Base-by-base conservation (phyloP, 768 basidiomycete species). In the Sarcomyxa edulis region DNA sequence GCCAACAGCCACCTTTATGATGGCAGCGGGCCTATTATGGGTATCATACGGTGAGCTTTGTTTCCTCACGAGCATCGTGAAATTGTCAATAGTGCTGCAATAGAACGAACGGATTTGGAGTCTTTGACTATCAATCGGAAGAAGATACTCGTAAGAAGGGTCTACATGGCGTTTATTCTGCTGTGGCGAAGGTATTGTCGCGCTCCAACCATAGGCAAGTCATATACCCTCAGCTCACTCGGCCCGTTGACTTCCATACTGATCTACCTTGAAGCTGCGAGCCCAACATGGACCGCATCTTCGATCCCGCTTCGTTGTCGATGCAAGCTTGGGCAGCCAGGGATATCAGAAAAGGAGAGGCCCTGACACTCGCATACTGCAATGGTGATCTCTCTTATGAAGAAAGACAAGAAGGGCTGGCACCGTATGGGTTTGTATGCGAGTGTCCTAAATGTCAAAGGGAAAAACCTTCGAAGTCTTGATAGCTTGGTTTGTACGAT, bases 401-500 rank as follows among this genome's bases (percentile, higher is more conserved):
- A 20, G 32, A 44, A 21, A 57, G 66, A 11, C 49, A 60, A 33
- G 38, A 30, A 12, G 41, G 34, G 1, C 54, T 65, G 11, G 39
- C 40, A 6, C 51, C 52, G 0, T 65, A 65, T 43, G 55, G 49
- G 1, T 49, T 69, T 43, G 35, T 35, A 9, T 69, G 66, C 47
- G 39, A 48, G n/a, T 69, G 65, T n/a, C n/a, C n/a, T n/a, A n/a
- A n/a, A n/a, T n/a, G n/a, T n/a, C n/a, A n/a, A n/a, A n/a, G n/a
- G n/a, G n/a, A n/a, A n/a, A n/a, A n/a, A n/a, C n/a, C n/a, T n/a
- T n/a, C n/a, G n/a, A n/a, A n/a, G n/a, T n/a, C n/a, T n/a, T n/a
- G n/a, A n/a, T n/a, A n/a, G n/a, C n/a, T n/a, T n/a, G n/a, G n/a
- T n/a, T n/a, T n/a, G n/a, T n/a, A n/a, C n/a, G n/a, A n/a, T n/a